These are phyloP conservation scores for Pseudisothecium myosuroides DNA, from an alignment of 225 moss, liverwort and hornwort genomes.

Conservation along the genomic window DNA sequence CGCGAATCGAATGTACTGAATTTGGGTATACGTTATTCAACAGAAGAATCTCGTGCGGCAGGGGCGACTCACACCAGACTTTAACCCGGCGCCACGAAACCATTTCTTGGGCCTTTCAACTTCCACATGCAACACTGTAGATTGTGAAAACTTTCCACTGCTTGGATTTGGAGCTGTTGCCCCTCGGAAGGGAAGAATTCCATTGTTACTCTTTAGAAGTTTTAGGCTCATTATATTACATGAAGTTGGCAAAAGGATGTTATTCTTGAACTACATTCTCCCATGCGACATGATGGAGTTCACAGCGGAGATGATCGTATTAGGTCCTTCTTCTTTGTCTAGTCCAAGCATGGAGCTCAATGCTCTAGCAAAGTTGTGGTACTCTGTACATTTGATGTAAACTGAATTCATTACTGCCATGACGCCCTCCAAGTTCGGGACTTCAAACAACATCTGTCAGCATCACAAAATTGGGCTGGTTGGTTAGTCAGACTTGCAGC, in stretches of 20 bases:
- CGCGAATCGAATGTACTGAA: too few species aligned
- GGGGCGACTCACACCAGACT: too few species aligned
- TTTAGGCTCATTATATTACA: background rate
- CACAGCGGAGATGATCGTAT: slow-evolving; percentile 65
- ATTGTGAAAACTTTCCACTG: background rate
- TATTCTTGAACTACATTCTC: background rate
- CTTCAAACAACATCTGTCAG: slow-evolving; percentile 74
- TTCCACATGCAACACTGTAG: background rate
- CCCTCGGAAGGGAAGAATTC: background rate
- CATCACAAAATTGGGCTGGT: background rate
- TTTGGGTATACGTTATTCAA: too few species aligned
- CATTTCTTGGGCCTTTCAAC: too few species aligned
- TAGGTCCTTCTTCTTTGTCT: slow-evolving; percentile 72
- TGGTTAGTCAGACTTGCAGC: background rate
- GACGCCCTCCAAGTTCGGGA: slow-evolving; percentile 61
- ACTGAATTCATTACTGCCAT: slow-evolving; percentile 87
- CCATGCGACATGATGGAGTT: slow-evolving; percentile 34
- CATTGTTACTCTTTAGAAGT: background rate
- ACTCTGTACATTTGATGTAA: slow-evolving; percentile 86
- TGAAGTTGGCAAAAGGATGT: background rate
- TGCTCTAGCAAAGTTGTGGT: slow-evolving; percentile 75
- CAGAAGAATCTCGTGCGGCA: too few species aligned
- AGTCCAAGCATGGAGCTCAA: slow-evolving; percentile 79
- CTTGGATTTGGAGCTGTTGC: background rate
- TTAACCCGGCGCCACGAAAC: too few species aligned